These are phyloP conservation scores for Alectoria sarmentosa DNA, from an alignment of 495 filamentous ascomycete genomes.

Conservation along the genomic window DNA sequence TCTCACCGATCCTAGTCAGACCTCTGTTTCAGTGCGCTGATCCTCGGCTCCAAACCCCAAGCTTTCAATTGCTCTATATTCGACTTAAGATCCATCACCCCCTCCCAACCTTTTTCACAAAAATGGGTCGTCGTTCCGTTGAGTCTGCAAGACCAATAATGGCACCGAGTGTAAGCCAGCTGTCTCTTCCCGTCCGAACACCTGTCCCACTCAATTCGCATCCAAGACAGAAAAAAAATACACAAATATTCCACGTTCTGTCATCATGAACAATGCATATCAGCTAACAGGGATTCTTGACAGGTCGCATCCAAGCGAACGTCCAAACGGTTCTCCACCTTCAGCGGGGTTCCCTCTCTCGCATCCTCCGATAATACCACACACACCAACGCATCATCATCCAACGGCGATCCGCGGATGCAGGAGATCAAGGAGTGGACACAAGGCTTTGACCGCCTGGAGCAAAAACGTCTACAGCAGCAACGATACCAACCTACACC, in stretches of 20 bases:
- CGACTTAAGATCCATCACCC: neutral
- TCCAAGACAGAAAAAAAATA: no score
- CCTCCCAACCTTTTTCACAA: neutral
- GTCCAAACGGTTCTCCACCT: constrained; percentile 75
- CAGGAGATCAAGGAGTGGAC: constrained; percentile 75
- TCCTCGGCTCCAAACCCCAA: neutral
- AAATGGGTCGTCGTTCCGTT: constrained; percentile 53
- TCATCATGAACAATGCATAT: neutral
- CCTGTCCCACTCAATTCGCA: neutral
- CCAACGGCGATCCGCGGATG: constrained; percentile 51
- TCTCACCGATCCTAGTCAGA: neutral
- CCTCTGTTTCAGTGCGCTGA: constrained; percentile 1
- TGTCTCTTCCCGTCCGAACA: neutral
- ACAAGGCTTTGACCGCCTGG: constrained; percentile 78
- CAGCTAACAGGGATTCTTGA: constrained; percentile 13
- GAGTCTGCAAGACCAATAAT: constrained; percentile 74
- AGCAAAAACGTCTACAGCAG: constrained; percentile 75
- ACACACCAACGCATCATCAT: constrained; percentile 49
- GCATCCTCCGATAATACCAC: constrained; percentile 54
- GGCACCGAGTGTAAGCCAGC: constrained; percentile 58
- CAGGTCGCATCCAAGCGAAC: constrained; percentile 50
- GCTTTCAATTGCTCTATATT: neutral
- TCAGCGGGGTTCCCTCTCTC: constrained; percentile 67
- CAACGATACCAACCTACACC: constrained; percentile 79
- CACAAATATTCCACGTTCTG: no score